Evolutionary conservation across 306 rosid genomes (phyloP), one percentile per base, ranked within the genome.

Genomic region (Gleditsia sinensis): DNA sequence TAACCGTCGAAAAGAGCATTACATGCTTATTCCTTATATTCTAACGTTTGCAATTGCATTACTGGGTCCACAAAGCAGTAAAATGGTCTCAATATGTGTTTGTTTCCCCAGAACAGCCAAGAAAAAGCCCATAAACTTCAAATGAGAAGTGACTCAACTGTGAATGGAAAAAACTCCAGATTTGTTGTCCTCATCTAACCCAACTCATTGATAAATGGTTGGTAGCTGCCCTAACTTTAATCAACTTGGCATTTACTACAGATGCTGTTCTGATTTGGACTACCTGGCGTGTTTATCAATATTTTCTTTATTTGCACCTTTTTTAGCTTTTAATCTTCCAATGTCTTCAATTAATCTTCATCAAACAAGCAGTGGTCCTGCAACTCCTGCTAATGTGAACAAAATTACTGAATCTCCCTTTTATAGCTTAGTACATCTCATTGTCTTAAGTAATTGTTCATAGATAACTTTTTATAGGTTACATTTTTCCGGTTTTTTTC

Each of bases 61-160:
- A 28, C 25, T 66, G 74, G 39, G 60, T 20, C 40, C 60, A 75
- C 80, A 67, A 20, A n/a, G n/a, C n/a, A n/a, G n/a, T n/a, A n/a
- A n/a, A 57, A 76, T 30, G 59, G 69, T 67, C 49, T 67, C 62
- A 48, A 21, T n/a, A 25, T 56, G 16, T 40, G 56, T 27, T 9
- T 71, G 43, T n/a, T 71, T 71, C 67, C 54, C 28, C 14, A 36
- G 5, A 23, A 54, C 16, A 36, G n/a, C 53, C 39, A 71, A 57
- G 28, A 27, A 37, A 27, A 23, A 39, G 16, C 30, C 28, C 74
- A 30, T 21, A 45, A 24, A 67, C 37, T 67, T 36, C 42, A 46
- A 46, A 23, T 33, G 25, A 24, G 0, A 66, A 66, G 39, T 48
- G 36, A 53, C 25, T 30, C 42, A 24, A 34, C 30, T 11, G 33